Evolutionary conservation across 1,284 basidiomycete species (phyloP).

Genomic region (Kwoniella shivajii): DNA sequence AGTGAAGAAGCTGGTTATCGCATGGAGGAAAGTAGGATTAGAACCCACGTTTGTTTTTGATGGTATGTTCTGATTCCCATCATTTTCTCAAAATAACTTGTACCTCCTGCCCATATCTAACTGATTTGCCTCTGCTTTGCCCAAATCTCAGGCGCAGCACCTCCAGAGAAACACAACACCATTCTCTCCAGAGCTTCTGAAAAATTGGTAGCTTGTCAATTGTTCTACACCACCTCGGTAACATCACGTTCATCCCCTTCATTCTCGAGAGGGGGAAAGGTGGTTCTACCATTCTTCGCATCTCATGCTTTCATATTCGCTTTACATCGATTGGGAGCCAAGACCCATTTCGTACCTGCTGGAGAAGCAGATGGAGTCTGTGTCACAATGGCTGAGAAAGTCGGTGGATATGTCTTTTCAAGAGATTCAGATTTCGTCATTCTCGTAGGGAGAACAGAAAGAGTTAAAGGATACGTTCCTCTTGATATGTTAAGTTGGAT

Average conservation of each 20-base stretch:
- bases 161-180: conserved; percentile 73
- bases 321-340: conserved; percentile 57
- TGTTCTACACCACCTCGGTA: conserved; percentile 82
- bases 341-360: conserved; percentile 63
- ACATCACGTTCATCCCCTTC: conserved; percentile 68
- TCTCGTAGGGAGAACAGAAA: conserved; percentile 64
- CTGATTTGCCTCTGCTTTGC: conserved; percentile 19
- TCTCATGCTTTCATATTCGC: conserved; percentile 66
- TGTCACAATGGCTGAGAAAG: conserved; percentile 74
- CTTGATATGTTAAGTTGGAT: conserved; percentile 77
- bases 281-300: conserved; percentile 71
- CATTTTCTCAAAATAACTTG: not conserved
- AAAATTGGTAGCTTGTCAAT: conserved; percentile 63
- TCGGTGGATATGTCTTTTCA: conserved; percentile 74
- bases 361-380: conserved; percentile 85
- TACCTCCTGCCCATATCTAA: not conserved
- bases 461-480: conserved; percentile 68
- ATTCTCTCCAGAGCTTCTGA: conserved; percentile 64
- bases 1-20: conserved; percentile 62
- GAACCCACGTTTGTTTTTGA: conserved; percentile 87
- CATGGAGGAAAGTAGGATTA: conserved; percentile 74
- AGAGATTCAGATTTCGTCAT: conserved; percentile 82
- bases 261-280: conserved; percentile 64
- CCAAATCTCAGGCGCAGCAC: conserved; percentile 63
- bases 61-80: conserved; percentile 58